Evolutionary conservation across 2,329 filamentous ascomycete genomes (phyloP).

Genomic region (Aureobasidium melanogenum): DNA sequence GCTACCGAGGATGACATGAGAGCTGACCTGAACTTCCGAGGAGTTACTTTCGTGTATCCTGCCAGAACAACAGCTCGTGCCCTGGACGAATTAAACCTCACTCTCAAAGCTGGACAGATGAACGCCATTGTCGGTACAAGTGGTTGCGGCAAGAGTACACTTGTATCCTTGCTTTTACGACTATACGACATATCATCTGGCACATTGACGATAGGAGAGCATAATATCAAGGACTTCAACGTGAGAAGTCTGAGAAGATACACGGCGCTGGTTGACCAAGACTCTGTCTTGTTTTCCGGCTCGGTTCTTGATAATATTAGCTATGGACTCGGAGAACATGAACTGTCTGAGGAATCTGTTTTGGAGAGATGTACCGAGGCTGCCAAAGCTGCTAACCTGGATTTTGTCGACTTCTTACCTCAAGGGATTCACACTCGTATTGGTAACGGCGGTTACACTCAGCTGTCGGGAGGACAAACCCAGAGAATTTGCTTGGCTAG

Average conservation of each 20-base stretch:
- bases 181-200: conserved; percentile 35
- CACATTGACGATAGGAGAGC: conserved; percentile 29
- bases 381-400: conserved; percentile 31
- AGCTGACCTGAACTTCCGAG: conserved; percentile 27
- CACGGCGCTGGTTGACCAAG: conserved; percentile 38
- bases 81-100: conserved; percentile 29
- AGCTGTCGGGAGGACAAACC: conserved; percentile 38
- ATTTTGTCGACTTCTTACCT: conserved; percentile 37
- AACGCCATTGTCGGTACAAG: conserved; percentile 39
- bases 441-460: conserved; percentile 30
- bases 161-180: conserved; percentile 34
- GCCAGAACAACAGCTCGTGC: conserved; percentile 33
- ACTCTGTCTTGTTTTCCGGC: conserved; percentile 36
- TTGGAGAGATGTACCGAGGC: conserved; percentile 23
- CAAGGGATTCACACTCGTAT: conserved; percentile 37
- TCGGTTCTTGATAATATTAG: conserved; percentile 37
- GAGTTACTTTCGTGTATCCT: conserved; percentile 37
- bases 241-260: conserved; percentile 29
- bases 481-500: conserved; percentile 40
- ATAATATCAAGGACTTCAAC: conserved; percentile 31
- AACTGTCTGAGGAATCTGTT: conserved; percentile 19
- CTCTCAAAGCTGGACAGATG: conserved; percentile 30
- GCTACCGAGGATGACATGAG: conserved; percentile 13
- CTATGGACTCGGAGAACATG: conserved; percentile 25
- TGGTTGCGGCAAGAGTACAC: conserved; percentile 37